Evolutionary conservation across 148 eudicot genomes (phyloP).

Genomic region (Cornus suecica): DNA sequence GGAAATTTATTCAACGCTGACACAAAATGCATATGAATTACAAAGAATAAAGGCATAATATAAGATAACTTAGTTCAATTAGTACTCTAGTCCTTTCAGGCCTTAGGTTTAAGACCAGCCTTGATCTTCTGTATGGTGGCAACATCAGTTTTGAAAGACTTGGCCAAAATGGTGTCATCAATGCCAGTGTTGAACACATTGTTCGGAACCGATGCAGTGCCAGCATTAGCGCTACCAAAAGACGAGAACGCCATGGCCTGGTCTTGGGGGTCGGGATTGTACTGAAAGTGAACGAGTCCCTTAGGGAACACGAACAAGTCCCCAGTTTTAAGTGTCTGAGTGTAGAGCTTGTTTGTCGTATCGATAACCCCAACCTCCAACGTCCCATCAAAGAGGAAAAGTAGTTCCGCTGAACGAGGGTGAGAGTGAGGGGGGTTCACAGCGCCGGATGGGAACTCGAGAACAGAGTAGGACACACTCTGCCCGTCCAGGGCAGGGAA

Average conservation of each 20-base stretch:
- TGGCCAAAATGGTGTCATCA: neutral
- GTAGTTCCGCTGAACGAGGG: slow-evolving; percentile 2
- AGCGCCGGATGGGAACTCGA: neutral
- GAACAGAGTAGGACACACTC: slow-evolving; percentile 7
- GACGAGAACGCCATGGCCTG: neutral
- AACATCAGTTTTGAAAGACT: slow-evolving; percentile 18
- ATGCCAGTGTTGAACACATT: neutral
- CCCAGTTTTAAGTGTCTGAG: neutral
- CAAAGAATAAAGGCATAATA: neutral
- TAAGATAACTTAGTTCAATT: neutral
- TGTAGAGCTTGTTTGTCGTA: slow-evolving; percentile 8
- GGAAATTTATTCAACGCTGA: neutral
- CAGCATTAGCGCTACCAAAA: neutral
- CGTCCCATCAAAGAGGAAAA: neutral
- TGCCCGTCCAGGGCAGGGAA: slow-evolving; percentile 1
- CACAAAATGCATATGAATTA: neutral
- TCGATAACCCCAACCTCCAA: slow-evolving; percentile 3
- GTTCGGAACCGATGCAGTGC: neutral
- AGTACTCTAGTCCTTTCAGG: neutral
- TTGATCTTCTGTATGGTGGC: slow-evolving; percentile 5
- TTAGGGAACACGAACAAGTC: neutral
- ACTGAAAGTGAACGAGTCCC: slow-evolving; percentile 4
- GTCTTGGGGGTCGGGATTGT: neutral
- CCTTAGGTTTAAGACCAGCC: slow-evolving; percentile 1
- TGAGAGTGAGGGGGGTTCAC: slow-evolving; percentile 15